Evolutionary conservation across 108 stramenopile species (phyloP).

Genomic region (Nannochloropsis gaditana): DNA sequence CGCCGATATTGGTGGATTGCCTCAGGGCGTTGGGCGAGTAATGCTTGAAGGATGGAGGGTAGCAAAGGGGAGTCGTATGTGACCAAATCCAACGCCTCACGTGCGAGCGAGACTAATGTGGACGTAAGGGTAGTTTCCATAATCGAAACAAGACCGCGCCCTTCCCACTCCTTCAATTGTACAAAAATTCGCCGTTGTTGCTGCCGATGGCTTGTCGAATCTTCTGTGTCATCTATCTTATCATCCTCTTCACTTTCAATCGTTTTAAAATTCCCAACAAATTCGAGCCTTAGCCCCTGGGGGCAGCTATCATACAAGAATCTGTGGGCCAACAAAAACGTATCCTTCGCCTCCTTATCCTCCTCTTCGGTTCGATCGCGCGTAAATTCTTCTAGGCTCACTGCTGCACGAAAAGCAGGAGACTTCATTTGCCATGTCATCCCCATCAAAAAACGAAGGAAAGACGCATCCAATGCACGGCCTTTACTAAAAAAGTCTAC

Average conservation of each 20-base stretch:
- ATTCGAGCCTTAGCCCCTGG: not conserved
- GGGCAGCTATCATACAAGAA: conserved; percentile 20
- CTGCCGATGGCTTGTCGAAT: not conserved
- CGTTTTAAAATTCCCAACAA: not conserved
- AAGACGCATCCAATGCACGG: not conserved
- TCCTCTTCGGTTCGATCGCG: not conserved
- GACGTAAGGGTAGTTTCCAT: not conserved
- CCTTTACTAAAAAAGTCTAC: not conserved
- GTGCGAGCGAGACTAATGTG: not conserved
- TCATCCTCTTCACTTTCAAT: not conserved
- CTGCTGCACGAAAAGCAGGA: not conserved
- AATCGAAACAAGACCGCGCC: not conserved
- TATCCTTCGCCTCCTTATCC: not conserved
- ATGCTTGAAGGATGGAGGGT: not conserved
- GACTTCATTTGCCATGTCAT: conserved; percentile 1
- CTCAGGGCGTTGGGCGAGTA: not conserved
- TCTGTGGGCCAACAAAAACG: not conserved
- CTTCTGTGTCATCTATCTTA: not conserved
- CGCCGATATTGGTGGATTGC: conserved; percentile 1
- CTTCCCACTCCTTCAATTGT: not conserved
- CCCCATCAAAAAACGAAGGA: conserved; percentile 7
- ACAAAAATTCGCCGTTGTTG: not conserved
- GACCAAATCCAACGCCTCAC: not conserved
- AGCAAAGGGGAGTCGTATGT: not conserved
- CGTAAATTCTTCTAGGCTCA: not conserved